These are phyloP conservation scores for Nemania serpens DNA, from an alignment of 2,329 filamentous ascomycete genomes.

Conservation along the genomic window DNA sequence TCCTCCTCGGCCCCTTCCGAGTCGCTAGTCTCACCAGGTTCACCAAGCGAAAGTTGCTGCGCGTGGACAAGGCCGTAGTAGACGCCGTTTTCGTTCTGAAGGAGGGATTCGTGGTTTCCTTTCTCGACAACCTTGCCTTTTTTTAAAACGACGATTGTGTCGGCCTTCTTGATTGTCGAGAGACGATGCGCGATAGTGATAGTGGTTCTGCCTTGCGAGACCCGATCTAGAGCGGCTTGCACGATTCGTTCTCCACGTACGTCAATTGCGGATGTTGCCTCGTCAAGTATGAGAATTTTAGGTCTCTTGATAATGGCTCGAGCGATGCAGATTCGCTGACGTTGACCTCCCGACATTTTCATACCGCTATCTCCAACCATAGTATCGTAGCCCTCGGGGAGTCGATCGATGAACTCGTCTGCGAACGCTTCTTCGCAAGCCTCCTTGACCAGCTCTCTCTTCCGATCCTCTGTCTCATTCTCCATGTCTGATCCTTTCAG, in stretches of 20 bases:
- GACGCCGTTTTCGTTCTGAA: slow-evolving; percentile 62
- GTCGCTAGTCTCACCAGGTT: slow-evolving; percentile 46
- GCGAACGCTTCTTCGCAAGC: slow-evolving; percentile 72
- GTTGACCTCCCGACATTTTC: slow-evolving; percentile 81
- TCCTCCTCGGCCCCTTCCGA: slow-evolving; percentile 46
- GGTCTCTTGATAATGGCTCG: slow-evolving; percentile 75
- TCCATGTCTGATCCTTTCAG: slow-evolving; percentile 59
- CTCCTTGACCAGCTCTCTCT: slow-evolving; percentile 62
- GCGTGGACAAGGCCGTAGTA: slow-evolving; percentile 71
- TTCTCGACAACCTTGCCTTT: slow-evolving; percentile 73
- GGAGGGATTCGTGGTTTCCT: slow-evolving; percentile 74
- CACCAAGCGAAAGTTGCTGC: slow-evolving; percentile 62
- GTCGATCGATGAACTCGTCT: slow-evolving; percentile 68
- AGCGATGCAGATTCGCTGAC: slow-evolving; percentile 81
- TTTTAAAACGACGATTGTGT: slow-evolving; percentile 77
- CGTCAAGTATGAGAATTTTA: slow-evolving; percentile 74
- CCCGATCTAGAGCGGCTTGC: slow-evolving; percentile 65
- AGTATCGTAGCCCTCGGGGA: slow-evolving; percentile 72
- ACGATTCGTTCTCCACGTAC: slow-evolving; percentile 62
- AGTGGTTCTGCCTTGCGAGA: slow-evolving; percentile 67
- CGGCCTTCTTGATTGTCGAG: slow-evolving; percentile 76
- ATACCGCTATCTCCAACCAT: slow-evolving; percentile 77
- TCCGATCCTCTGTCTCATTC: slow-evolving; percentile 57
- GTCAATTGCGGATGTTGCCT: slow-evolving; percentile 72
- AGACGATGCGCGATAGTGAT: slow-evolving; percentile 77